Percentiles rank a stretch among this genome's conserved stretches.
These are phyloP conservation scores for Aspergillus neoniger DNA, from an alignment of 2,329 filamentous ascomycete species.

Conservation along the genomic window DNA sequence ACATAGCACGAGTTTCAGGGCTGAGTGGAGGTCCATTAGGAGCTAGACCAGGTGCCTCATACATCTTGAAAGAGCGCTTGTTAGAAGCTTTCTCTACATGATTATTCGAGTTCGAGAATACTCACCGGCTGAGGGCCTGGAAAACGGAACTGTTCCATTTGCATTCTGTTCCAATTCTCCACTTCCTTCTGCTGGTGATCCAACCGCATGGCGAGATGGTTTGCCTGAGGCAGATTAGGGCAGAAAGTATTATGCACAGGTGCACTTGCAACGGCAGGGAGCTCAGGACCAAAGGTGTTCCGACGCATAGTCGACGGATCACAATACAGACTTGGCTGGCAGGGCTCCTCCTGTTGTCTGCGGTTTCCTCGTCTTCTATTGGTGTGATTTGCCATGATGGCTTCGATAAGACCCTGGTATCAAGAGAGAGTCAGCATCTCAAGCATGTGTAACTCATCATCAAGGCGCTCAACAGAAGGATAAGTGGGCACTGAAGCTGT, in stretches of 20 bases:
- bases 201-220: background rate
- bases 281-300: background rate
- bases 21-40: background rate
- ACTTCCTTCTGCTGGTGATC: background rate
- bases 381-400: background rate
- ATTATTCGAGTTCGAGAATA: background rate
- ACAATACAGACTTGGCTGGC: background rate
- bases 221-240: background rate
- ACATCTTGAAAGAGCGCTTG: background rate
- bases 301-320: background rate
- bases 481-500: background rate
- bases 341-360: background rate
- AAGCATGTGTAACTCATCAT: background rate
- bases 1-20: background rate
- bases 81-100: background rate
- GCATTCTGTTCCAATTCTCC: constrained; percentile 10
- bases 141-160: constrained; percentile 18
- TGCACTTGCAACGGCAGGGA: background rate
- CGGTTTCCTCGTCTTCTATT: background rate
- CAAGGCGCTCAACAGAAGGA: background rate
- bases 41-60: background rate
- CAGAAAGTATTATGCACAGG: background rate
- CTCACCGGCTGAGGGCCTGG: constrained; percentile 11
- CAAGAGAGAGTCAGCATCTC: background rate
- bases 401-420: background rate